A percentile compares a stretch with the other conserved stretches of the same genome.
These are phyloP conservation scores for Ustilago curta DNA, from an alignment of 1,284 basidiomycete species.

Conservation along the genomic window DNA sequence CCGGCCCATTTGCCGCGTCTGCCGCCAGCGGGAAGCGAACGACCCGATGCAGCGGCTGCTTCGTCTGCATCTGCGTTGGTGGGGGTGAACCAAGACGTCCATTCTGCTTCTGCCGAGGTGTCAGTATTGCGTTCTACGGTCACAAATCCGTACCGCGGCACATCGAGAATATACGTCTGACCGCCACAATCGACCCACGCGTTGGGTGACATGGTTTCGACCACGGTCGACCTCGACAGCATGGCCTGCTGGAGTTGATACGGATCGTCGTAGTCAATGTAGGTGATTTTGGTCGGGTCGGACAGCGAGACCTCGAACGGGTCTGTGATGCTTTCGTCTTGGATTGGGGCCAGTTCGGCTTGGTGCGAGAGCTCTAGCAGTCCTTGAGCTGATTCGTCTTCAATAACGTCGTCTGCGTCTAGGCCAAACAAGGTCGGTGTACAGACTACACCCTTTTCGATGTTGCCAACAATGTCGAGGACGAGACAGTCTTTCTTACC, in stretches of 20 bases:
- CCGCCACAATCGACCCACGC: slow-evolving; percentile 87
- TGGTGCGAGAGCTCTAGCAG: slow-evolving; percentile 33
- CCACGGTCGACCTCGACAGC: slow-evolving; percentile 72
- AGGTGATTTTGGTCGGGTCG: slow-evolving; percentile 75
- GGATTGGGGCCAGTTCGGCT: not conserved
- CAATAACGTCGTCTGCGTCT: slow-evolving; percentile 78
- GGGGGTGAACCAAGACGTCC: slow-evolving; percentile 39
- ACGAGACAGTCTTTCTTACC: slow-evolving; percentile 88
- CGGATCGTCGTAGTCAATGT: slow-evolving; percentile 84
- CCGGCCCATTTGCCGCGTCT: not conserved
- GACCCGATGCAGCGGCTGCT: slow-evolving; percentile 35
- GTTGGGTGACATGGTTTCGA: slow-evolving; percentile 73
- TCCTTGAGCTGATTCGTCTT: slow-evolving; percentile 65
- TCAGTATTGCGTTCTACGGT: slow-evolving; percentile 74
- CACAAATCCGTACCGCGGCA: slow-evolving; percentile 79
- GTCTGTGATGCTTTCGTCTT: slow-evolving; percentile 5
- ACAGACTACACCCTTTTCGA: slow-evolving; percentile 79
- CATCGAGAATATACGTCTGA: slow-evolving; percentile 81
- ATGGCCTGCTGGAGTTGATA: slow-evolving; percentile 73
- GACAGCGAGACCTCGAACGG: slow-evolving; percentile 25
- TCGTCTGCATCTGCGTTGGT: slow-evolving; percentile 48
- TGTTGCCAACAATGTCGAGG: slow-evolving; percentile 90
- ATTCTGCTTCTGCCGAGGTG: slow-evolving; percentile 44
- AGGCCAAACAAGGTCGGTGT: slow-evolving; percentile 88
- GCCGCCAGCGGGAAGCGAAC: not conserved